These are phyloP conservation scores for Raffaelea deltoideospora DNA, from an alignment of 2,329 filamentous ascomycete species.

Conservation along the genomic window DNA sequence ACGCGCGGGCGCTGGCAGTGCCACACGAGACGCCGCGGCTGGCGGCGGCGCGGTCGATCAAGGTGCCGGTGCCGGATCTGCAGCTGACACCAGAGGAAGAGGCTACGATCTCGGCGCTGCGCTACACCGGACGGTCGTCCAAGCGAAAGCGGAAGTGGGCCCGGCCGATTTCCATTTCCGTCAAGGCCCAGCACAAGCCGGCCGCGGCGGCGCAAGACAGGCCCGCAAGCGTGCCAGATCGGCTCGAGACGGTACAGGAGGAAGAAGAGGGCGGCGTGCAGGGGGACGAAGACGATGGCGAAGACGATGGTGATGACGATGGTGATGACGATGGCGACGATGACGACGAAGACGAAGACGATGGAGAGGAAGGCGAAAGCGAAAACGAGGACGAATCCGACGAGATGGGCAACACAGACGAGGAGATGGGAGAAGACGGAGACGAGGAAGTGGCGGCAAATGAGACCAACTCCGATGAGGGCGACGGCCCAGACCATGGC, in stretches of 20 bases:
- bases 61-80: slow-evolving; percentile 23
- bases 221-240: not conserved
- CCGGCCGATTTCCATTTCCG: slow-evolving; percentile 8
- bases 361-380: slow-evolving; percentile 3
- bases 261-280: slow-evolving; percentile 3
- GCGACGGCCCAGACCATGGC: too few species aligned
- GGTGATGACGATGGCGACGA: slow-evolving; percentile 2
- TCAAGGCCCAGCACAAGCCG: not conserved
- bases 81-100: slow-evolving; percentile 21
- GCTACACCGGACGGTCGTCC: slow-evolving; percentile 7
- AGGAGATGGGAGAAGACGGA: not conserved
- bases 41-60: slow-evolving; percentile 15
- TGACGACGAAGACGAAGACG: slow-evolving; percentile 1
- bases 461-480: too few species aligned
- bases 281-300: slow-evolving; percentile 4
- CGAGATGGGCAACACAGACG: not conserved
- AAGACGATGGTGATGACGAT: slow-evolving; percentile 4
- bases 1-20: slow-evolving; percentile 25
- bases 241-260: not conserved
- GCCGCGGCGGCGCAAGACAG: too few species aligned
- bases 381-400: slow-evolving; percentile 1
- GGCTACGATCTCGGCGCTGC: slow-evolving; percentile 5
- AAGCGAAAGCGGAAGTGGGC: slow-evolving; percentile 7
- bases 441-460: too few species aligned
- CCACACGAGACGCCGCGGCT: slow-evolving; percentile 18